Evolutionary conservation across 495 filamentous ascomycete species (phyloP), one percentile per base, ranked within the genome.

Genomic region (Neurospora intermedia): DNA sequence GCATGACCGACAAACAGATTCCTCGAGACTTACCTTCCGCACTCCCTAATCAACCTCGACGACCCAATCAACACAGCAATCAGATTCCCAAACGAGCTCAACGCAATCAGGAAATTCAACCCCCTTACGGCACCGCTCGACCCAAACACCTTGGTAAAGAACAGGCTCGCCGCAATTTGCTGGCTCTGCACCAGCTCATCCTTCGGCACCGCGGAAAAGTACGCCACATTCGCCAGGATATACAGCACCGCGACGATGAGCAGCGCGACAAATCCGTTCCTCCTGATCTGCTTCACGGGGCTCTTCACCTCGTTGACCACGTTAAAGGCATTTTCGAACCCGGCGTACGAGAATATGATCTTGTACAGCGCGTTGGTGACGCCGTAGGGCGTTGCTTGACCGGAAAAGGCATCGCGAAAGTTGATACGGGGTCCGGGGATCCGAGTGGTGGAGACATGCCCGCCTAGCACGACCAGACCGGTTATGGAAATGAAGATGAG

Each of bases 251-350:
- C 79, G 1, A 88, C 86, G 9, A 87, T 72, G 0, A 83, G 11
- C 1, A 92, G 79, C 0, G 89, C 45, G 7, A 75, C 7, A 39
- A 78, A 78, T 0, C 73, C 86, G 75, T 86, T 87, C 77, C 81
- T 85, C 3, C 82, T 81, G 41, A 90, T 80, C 4, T 84, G 86
- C 79, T 88, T 89, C 70, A 89, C 80, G 1, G 88, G 88, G 71
- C 88, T 88, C 87, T 86, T 88, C 72, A 91, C 85, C 78, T 92
- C 90, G 73, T 90, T 90, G 54, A 90, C 88, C 20, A 92, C 81
- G 71, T 88, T 87, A 76, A 91, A 91, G 0, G 89, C 88, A 75
- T 91, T 91, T 45, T 81, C 76, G 69, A 87, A 92, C 0, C 90
- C 89, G 1, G 83, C 76, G 74, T 91, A 92, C 0, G 89, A 86